phyloP scores from a whole-genome alignment of 441 rosid species.

The Euphorbia celastroides region DNA sequence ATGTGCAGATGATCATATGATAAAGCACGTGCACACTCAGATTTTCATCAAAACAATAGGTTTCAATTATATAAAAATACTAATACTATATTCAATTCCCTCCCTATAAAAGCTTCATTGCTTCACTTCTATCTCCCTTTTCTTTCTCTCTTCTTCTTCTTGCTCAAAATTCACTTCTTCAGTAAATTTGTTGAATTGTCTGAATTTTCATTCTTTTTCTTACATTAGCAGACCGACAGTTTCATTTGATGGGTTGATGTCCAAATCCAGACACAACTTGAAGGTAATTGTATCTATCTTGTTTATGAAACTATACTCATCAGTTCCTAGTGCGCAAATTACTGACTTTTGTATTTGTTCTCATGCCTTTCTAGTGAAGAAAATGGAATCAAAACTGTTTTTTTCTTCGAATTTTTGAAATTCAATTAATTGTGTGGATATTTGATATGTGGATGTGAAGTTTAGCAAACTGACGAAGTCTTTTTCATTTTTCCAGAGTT shows the following conservation, averaged over 20 bases:
- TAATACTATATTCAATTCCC: conserved; percentile 3
- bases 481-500: too few relatives aligned
- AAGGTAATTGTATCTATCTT: background rate
- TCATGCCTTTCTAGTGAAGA: too few relatives aligned
- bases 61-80: conserved; percentile 4
- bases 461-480: conserved; percentile 17
- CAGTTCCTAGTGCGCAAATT: too few relatives aligned
- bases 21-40: conserved; percentile 48
- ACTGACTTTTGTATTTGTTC: too few relatives aligned
- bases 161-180: background rate
- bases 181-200: too few relatives aligned
- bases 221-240: background rate
- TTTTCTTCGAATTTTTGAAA: too few relatives aligned
- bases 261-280: background rate
- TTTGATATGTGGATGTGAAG: conserved; percentile 24
- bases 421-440: background rate
- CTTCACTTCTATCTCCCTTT: background rate
- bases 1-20: conserved; percentile 41
- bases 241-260: conserved; percentile 29
- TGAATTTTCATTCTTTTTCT: too few relatives aligned
- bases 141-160: conserved; percentile 4
- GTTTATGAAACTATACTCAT: too few relatives aligned
- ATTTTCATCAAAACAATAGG: background rate
- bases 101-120: conserved; percentile 8
- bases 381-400: too few relatives aligned